These are phyloP conservation scores for Rosa multiflora DNA, from an alignment of 306 rosid genomes.

Conservation along the genomic window DNA sequence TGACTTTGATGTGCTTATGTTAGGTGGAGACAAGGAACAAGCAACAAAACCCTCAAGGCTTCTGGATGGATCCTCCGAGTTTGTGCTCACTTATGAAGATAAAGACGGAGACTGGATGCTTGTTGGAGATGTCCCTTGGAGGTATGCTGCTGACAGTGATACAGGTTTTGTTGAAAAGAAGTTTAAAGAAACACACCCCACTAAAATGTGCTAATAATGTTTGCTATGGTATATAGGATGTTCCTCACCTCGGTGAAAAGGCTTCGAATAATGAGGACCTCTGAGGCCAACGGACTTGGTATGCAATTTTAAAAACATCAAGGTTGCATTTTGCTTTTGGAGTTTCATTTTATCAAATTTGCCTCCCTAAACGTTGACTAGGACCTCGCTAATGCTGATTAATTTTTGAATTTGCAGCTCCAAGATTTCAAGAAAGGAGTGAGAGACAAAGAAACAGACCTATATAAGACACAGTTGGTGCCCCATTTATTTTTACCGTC, in stretches of 20 bases:
- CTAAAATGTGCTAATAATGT: not conserved
- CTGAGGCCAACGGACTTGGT: slow-evolving; percentile 75
- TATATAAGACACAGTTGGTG: slow-evolving; percentile 24
- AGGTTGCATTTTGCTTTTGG: slow-evolving; percentile 3
- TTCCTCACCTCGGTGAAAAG: slow-evolving; percentile 64
- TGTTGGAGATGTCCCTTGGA: slow-evolving; percentile 80
- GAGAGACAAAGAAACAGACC: slow-evolving; percentile 53
- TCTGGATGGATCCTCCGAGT: slow-evolving; percentile 63
- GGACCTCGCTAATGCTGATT: slow-evolving; percentile 6
- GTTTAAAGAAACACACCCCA: not conserved
- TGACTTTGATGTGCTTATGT: slow-evolving; percentile 3
- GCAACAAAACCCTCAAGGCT: slow-evolving; percentile 47
- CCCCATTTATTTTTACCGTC: slow-evolving; percentile 14
- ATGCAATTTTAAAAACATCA: slow-evolving; percentile 12
- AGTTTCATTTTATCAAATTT: not conserved
- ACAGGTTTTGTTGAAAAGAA: not conserved
- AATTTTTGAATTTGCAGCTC: slow-evolving; percentile 35
- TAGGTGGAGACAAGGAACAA: slow-evolving; percentile 41
- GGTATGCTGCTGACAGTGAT: slow-evolving; percentile 34
- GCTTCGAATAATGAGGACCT: slow-evolving; percentile 74
- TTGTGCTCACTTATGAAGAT: slow-evolving; percentile 75
- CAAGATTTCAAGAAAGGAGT: slow-evolving; percentile 54
- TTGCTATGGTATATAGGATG: slow-evolving; percentile 43
- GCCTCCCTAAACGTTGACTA: not conserved
- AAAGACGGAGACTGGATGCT: slow-evolving; percentile 78